Conservation (phyloP, 116 monocot genomes). For the Papilionanthe hybrid region DNA sequence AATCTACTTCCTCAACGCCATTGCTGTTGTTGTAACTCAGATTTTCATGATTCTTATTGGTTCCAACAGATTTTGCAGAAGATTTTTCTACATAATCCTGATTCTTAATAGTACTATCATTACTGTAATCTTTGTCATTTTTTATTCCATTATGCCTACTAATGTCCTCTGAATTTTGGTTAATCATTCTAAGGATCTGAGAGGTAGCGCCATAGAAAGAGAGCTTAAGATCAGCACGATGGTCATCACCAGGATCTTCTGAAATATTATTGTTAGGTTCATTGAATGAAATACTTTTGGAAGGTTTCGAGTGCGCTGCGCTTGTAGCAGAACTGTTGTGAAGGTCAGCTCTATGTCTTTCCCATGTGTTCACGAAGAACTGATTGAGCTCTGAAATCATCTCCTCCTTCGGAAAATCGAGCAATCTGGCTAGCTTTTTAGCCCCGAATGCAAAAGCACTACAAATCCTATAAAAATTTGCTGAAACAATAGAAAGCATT, state of each 20-base stretch:
- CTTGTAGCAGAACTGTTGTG: slow-evolving; percentile 52
- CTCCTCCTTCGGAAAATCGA: slow-evolving; percentile 51
- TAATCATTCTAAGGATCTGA: slow-evolving; percentile 11
- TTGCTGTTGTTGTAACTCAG: slow-evolving; percentile 11
- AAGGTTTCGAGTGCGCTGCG: slow-evolving; percentile 12
- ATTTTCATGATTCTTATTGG: slow-evolving; percentile 30
- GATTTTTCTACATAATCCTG: slow-evolving; percentile 28
- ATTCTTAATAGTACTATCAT: neutral
- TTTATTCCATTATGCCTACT: slow-evolving; percentile 9
- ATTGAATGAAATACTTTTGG: slow-evolving; percentile 2
- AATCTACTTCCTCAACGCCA: slow-evolving; percentile 24
- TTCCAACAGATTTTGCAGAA: slow-evolving; percentile 16
- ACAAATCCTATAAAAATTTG: slow-evolving; percentile 76
- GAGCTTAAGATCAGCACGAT: slow-evolving; percentile 12
- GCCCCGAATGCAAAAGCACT: slow-evolving; percentile 85
- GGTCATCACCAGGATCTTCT: slow-evolving; percentile 13
- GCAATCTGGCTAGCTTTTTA: slow-evolving; percentile 50
- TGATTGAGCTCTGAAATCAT: slow-evolving; percentile 51
- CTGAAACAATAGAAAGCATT: slow-evolving; percentile 23
- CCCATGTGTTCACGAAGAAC: slow-evolving; percentile 74
- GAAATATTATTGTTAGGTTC: slow-evolving; percentile 18
- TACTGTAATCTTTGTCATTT: neutral
- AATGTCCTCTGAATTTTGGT: slow-evolving; percentile 11
- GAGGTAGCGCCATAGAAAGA: slow-evolving; percentile 20
- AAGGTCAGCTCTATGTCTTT: slow-evolving; percentile 53